Conservation (phyloP, 1,284 basidiomycete genomes). For the Ceratorhiza oryzae-sativae region DNA sequence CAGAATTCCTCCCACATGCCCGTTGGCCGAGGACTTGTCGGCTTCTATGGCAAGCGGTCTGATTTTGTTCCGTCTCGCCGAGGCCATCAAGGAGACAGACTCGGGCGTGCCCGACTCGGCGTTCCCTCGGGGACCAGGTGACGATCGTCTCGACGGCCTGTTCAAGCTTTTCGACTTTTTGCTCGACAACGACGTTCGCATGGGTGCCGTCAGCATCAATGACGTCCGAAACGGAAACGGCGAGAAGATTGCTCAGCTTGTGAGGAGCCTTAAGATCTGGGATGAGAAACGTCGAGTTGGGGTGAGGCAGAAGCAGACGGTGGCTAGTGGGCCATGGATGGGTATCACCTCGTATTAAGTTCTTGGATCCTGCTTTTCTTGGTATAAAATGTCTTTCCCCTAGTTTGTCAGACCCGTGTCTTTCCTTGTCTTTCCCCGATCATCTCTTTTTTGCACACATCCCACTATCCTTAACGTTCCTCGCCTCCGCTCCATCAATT, state of each 20-base stretch:
- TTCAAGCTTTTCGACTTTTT: constrained; percentile 89
- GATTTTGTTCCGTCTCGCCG: constrained; percentile 75
- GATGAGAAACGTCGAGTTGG: constrained; percentile 66
- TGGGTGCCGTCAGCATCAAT: constrained; percentile 88
- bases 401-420: constrained; percentile 23
- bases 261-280: constrained; percentile 78
- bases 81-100: constrained; percentile 70
- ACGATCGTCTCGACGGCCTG: constrained; percentile 86
- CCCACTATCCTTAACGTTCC: constrained; percentile 21
- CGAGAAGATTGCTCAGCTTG: constrained; percentile 77
- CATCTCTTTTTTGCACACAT: too few relatives aligned
- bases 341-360: constrained; percentile 22
- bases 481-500: background rate
- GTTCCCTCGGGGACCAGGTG: constrained; percentile 69
- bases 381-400: constrained; percentile 45
- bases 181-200: constrained; percentile 85
- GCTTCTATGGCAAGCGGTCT: constrained; percentile 63
- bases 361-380: background rate
- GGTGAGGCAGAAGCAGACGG: constrained; percentile 59
- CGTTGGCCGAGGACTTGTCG: constrained; percentile 64
- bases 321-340: constrained; percentile 47
- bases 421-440: background rate
- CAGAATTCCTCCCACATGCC: constrained; percentile 68
- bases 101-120: constrained; percentile 73
- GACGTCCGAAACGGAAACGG: constrained; percentile 82